Percentiles rank a stretch among this genome's conserved stretches.
These are phyloP conservation scores for Exophiala xenobiotica DNA, from an alignment of 2,329 filamentous ascomycete species.

Conservation along the genomic window DNA sequence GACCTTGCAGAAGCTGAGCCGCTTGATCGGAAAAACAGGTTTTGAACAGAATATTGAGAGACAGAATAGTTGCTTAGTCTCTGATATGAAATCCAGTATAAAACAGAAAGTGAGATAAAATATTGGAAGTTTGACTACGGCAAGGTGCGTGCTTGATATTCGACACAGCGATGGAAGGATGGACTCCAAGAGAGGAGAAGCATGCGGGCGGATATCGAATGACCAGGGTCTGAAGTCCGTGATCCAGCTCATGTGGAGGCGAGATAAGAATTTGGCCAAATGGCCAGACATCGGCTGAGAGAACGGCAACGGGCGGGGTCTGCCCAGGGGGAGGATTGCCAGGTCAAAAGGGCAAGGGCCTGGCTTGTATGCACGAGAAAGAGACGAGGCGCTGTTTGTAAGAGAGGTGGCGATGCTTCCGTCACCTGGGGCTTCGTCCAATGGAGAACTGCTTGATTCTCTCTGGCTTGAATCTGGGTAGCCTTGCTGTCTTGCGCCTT, in stretches of 20 bases:
- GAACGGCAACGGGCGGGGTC: constrained; percentile 5
- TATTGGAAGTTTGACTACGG: constrained; percentile 17
- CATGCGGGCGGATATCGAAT: constrained; percentile 6
- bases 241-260: constrained; percentile 14
- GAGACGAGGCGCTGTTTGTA: constrained; percentile 12
- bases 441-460: constrained; percentile 1
- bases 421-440: constrained; percentile 10
- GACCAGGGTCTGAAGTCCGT: constrained; percentile 8
- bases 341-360: constrained; percentile 7
- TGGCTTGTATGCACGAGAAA: constrained; percentile 11
- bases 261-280: constrained; percentile 11
- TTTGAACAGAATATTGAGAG: constrained; percentile 1
- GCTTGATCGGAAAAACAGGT: not conserved
- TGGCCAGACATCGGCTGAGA: constrained; percentile 10
- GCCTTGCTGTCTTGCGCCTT: not conserved
- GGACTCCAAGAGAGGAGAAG: constrained; percentile 1
- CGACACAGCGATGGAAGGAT: constrained; percentile 7
- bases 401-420: constrained; percentile 17
- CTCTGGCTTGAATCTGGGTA: constrained; percentile 1
- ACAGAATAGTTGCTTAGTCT: constrained; percentile 3
- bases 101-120: constrained; percentile 16
- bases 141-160: constrained; percentile 24
- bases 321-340: constrained; percentile 4
- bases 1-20: not conserved
- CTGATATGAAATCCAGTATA: constrained; percentile 14